Conservation (phyloP, 129 eudicot genomes). For the Pulicaria dysenterica region DNA sequence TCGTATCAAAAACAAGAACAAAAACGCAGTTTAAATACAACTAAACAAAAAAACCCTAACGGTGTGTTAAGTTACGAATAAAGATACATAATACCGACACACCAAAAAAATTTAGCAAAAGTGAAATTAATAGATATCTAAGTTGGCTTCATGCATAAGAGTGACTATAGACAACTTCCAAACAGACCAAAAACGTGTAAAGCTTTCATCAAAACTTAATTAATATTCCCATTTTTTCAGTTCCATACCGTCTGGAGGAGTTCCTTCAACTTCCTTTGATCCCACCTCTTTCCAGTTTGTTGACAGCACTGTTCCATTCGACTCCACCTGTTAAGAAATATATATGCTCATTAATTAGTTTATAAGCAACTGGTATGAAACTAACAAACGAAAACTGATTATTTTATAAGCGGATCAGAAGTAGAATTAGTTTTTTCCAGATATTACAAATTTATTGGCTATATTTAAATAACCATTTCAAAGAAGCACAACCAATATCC, state of each 20-base stretch:
- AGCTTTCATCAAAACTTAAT: conserved; percentile 5
- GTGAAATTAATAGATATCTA: conserved; percentile 7
- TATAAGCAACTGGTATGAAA: no score
- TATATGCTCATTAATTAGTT: no score
- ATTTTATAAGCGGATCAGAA: no score
- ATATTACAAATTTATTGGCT: no score
- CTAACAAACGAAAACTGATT: no score
- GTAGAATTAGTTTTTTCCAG: no score
- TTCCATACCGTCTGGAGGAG: conserved; percentile 95
- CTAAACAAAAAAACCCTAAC: not conserved
- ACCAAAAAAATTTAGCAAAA: conserved; percentile 3
- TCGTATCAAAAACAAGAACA: not conserved
- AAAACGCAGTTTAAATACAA: not conserved
- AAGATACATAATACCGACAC: not conserved
- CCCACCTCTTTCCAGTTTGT: conserved; percentile 98
- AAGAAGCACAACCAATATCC: no score
- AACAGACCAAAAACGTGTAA: conserved; percentile 15
- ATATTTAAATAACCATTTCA: no score
- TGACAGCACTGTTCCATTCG: conserved; percentile 89
- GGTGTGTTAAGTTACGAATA: not conserved
- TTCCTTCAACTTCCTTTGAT: conserved; percentile 78
- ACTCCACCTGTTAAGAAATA: conserved; percentile 57
- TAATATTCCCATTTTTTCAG: conserved; percentile 77
- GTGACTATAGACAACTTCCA: conserved; percentile 26
- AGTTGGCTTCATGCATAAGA: conserved; percentile 16